Evolutionary conservation across 2,329 filamentous ascomycete species (phyloP).

Genomic region (Ceratocystiopsis sp.): DNA sequence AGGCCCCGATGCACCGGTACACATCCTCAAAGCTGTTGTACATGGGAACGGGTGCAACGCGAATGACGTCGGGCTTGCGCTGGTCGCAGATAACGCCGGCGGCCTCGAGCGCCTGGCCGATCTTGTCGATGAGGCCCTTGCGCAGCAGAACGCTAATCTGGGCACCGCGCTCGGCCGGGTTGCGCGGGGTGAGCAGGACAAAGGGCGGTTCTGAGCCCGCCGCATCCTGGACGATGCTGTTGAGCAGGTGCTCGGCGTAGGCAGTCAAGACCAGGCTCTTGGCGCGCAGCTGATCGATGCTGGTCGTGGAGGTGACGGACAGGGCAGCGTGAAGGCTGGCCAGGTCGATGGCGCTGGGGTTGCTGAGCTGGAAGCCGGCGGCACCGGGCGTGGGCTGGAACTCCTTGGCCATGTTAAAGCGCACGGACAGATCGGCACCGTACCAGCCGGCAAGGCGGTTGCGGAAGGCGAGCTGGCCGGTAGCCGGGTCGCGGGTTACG

Average conservation of each 20-base stretch:
- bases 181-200: constrained; percentile 50
- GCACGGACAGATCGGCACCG: constrained; percentile 57
- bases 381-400: constrained; percentile 68
- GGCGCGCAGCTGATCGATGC: constrained; percentile 48
- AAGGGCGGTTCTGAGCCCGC: constrained; percentile 24
- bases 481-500: constrained; percentile 27
- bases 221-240: constrained; percentile 21
- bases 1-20: constrained; percentile 2
- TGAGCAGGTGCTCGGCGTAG: constrained; percentile 56
- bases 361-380: constrained; percentile 69
- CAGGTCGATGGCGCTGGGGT: constrained; percentile 64
- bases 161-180: constrained; percentile 52
- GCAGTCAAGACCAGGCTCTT: constrained; percentile 59
- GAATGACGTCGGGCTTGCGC: constrained; percentile 68
- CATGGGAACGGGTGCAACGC: constrained; percentile 67
- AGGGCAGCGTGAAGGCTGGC: constrained; percentile 58
- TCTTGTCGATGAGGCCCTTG: constrained; percentile 50
- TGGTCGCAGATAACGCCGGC: constrained; percentile 66
- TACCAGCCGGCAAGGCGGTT: constrained; percentile 73
- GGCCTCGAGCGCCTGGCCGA: constrained; percentile 45
- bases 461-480: constrained; percentile 26
- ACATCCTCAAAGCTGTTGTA: constrained; percentile 71
- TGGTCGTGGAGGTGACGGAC: constrained; percentile 55
- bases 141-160: constrained; percentile 61
- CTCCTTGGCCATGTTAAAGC: constrained; percentile 70